Percentiles rank a stretch among this genome's conserved stretches.
These are phyloP conservation scores for Trichoderma virens DNA, from an alignment of 495 filamentous ascomycete species.

Conservation along the genomic window DNA sequence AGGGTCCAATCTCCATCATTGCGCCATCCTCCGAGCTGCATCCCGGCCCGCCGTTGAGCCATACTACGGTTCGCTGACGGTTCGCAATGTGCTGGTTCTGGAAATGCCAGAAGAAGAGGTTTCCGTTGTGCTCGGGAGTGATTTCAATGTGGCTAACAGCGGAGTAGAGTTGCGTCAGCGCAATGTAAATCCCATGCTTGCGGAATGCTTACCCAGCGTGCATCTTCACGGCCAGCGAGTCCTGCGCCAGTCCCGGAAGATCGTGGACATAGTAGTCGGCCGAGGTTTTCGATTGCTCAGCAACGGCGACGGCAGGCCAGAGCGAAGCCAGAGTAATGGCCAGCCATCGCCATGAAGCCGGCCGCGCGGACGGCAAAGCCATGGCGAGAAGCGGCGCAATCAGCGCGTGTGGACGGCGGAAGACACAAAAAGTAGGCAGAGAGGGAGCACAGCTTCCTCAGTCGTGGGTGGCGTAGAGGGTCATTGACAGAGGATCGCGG, in stretches of 20 bases:
- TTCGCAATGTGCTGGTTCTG: constrained; percentile 93
- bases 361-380: neutral
- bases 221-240: constrained; percentile 76
- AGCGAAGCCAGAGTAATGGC: constrained; percentile 16
- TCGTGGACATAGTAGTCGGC: constrained; percentile 84
- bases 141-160: constrained; percentile 82
- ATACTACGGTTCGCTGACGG: constrained; percentile 84
- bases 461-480: neutral
- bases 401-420: neutral
- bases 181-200: neutral
- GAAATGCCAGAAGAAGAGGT: constrained; percentile 97
- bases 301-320: constrained; percentile 25
- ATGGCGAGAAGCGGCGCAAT: neutral
- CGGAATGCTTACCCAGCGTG: constrained; percentile 74
- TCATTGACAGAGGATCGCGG: neutral
- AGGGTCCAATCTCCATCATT: constrained; percentile 95
- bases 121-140: constrained; percentile 71
- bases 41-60: constrained; percentile 94
- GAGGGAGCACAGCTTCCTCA: neutral
- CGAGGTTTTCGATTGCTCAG: constrained; percentile 36
- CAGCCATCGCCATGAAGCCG: constrained; percentile 12
- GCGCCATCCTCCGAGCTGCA: constrained; percentile 97
- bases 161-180: constrained; percentile 21
- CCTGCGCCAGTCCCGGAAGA: constrained; percentile 77
- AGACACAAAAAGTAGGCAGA: neutral